A percentile compares a stretch with the other conserved stretches of the same genome.
phyloP scores from a whole-genome alignment of 805 yeast species.

The Yarrowia sp. region DNA sequence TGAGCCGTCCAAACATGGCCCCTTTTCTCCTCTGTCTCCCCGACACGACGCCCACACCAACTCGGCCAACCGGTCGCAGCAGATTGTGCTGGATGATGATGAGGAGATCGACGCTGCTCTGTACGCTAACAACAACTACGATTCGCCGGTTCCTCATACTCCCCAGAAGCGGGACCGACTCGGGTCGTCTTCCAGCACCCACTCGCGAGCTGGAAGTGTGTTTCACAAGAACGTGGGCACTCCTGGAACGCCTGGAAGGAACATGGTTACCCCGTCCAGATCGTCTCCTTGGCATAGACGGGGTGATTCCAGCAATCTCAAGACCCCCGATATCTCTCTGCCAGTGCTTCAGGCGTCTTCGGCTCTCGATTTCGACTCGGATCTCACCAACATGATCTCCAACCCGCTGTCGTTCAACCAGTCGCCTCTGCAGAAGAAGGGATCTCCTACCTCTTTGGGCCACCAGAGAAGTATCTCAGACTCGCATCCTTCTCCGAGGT shows the following conservation, averaged over 20 bases:
- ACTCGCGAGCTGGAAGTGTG: neutral
- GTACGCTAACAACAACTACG: constrained; percentile 19
- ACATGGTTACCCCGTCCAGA: constrained; percentile 4
- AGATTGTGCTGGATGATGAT: constrained; percentile 22
- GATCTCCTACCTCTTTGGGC: neutral
- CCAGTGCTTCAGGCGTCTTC: constrained; percentile 21
- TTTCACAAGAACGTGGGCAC: constrained; percentile 13
- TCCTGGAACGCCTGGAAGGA: constrained; percentile 8
- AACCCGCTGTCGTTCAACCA: constrained; percentile 21
- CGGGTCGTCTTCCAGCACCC: constrained; percentile 4
- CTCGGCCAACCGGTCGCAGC: constrained; percentile 26
- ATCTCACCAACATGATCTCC: constrained; percentile 11
- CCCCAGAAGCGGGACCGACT: constrained; percentile 18
- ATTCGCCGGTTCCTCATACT: constrained; percentile 3
- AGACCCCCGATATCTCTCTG: constrained; percentile 19
- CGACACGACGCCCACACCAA: constrained; percentile 15
- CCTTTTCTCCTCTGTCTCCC: constrained; percentile 17
- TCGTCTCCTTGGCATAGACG: constrained; percentile 24
- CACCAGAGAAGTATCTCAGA: constrained; percentile 17
- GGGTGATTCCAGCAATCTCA: neutral
- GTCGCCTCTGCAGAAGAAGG: neutral
- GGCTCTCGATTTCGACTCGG: constrained; percentile 17
- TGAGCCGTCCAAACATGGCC: constrained; percentile 4
- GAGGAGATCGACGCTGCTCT: constrained; percentile 21
- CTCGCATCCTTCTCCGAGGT: constrained; percentile 14